Evolutionary conservation across 192 early-diverging fungal species (phyloP).

Genomic region (Backusella sp.): DNA sequence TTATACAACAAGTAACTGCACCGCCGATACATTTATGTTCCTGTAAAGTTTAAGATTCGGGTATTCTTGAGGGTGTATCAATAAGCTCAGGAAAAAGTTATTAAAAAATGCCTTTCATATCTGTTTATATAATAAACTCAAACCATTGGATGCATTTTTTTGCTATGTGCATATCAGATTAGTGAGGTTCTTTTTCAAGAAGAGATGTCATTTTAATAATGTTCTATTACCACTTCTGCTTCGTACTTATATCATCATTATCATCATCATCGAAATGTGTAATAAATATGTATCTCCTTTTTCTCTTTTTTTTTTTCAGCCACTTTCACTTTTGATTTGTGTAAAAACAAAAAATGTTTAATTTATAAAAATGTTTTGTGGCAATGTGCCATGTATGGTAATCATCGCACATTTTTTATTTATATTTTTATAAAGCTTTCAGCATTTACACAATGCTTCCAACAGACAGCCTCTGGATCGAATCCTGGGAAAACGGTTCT

Average conservation of each 20-base stretch:
- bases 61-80: not conserved
- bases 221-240: no score
- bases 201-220: no score
- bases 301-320: not conserved
- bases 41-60: not conserved
- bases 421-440: not conserved
- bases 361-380: not conserved
- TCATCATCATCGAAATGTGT: no score
- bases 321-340: not conserved
- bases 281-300: not conserved
- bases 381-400: not conserved
- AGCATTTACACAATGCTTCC: not conserved
- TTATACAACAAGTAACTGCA: no score
- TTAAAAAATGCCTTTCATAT: not conserved
- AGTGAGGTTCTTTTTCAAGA: no score
- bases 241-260: no score
- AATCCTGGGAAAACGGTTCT: no score
- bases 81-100: conserved; percentile 4
- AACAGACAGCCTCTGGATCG: no score
- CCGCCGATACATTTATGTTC: not conserved
- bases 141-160: no score
- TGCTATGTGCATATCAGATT: no score
- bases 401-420: not conserved
- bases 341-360: not conserved
- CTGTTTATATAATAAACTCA: no score